Evolutionary conservation across 345 rosid species (phyloP).

Genomic region (rapeseed (Brassica napus)): DNA sequence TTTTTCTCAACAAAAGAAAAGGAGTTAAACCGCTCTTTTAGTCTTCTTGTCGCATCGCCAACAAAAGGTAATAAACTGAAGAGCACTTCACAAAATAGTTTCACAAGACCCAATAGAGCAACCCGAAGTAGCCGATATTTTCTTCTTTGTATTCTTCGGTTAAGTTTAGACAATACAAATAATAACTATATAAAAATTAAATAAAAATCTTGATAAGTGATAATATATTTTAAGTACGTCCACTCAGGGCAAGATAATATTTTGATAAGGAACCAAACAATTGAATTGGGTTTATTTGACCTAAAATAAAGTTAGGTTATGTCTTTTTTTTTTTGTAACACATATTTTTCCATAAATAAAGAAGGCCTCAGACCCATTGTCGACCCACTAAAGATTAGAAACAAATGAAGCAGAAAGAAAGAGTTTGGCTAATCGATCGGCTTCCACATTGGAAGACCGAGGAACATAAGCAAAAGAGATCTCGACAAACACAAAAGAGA

Average conservation of each 20-base stretch:
- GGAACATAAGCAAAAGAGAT: too few species aligned
- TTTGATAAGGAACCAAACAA: constrained; percentile 28
- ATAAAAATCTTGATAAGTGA: constrained; percentile 13
- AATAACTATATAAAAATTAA: background rate
- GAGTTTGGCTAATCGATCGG: too few species aligned
- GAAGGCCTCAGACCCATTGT: too few species aligned
- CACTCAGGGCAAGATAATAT: constrained; percentile 36
- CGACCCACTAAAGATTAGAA: too few species aligned
- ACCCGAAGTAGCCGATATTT: background rate
- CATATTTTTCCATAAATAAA: too few species aligned
- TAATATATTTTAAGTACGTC: constrained; percentile 33
- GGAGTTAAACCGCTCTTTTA: constrained; percentile 25
- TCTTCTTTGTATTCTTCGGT: background rate
- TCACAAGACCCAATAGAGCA: constrained; percentile 30
- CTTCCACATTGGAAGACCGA: too few species aligned
- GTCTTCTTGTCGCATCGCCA: constrained; percentile 24
- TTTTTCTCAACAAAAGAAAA: background rate
- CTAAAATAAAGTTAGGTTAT: constrained; percentile 44
- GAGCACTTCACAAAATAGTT: constrained; percentile 26
- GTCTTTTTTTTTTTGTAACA: background rate
- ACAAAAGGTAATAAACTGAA: constrained; percentile 35
- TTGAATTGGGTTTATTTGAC: constrained; percentile 39
- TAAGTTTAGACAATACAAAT: constrained; percentile 22
- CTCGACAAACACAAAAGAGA: too few species aligned
- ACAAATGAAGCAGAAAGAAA: too few species aligned